Conservation (phyloP, 352 stramenopile genomes). For the Globisporangium carolinianum region DNA sequence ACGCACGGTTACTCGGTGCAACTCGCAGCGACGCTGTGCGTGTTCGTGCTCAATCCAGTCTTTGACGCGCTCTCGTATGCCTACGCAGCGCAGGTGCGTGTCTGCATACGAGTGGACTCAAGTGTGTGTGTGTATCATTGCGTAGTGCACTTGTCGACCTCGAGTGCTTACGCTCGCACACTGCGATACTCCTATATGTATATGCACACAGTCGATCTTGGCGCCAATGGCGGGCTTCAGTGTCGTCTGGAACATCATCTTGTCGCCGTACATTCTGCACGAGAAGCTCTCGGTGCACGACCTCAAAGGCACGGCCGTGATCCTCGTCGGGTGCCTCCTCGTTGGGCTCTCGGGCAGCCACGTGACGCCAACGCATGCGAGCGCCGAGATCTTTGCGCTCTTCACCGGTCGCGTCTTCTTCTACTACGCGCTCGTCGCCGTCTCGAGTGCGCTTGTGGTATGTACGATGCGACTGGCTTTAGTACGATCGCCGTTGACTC, state of each 20-base stretch:
- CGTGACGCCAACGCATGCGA: conserved; percentile 67
- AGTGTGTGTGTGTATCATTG: conserved; percentile 12
- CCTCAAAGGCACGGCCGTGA: conserved; percentile 62
- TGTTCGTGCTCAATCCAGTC: conserved; percentile 80
- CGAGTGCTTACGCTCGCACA: too few species aligned
- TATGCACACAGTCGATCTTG: conserved; percentile 57
- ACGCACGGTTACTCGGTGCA: conserved; percentile 45
- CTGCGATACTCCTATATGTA: neutral
- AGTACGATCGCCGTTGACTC: too few species aligned
- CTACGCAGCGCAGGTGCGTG: conserved; percentile 67
- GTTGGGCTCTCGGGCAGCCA: conserved; percentile 80
- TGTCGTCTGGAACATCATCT: conserved; percentile 84
- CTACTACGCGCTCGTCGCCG: conserved; percentile 47
- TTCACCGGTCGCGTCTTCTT: conserved; percentile 72
- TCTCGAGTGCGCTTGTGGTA: conserved; percentile 34
- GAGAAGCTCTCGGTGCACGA: conserved; percentile 74
- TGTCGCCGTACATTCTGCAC: conserved; percentile 75
- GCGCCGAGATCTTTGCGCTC: conserved; percentile 69
- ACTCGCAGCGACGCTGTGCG: conserved; percentile 63
- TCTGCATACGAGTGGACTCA: neutral
- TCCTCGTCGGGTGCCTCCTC: conserved; percentile 66
- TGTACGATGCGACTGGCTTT: neutral
- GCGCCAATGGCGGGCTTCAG: conserved; percentile 84
- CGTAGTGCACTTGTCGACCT: too few species aligned
- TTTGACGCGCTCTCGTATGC: conserved; percentile 85